Conservation (phyloP, 176 grass and related monocot genomes). For the Carex pumila region DNA sequence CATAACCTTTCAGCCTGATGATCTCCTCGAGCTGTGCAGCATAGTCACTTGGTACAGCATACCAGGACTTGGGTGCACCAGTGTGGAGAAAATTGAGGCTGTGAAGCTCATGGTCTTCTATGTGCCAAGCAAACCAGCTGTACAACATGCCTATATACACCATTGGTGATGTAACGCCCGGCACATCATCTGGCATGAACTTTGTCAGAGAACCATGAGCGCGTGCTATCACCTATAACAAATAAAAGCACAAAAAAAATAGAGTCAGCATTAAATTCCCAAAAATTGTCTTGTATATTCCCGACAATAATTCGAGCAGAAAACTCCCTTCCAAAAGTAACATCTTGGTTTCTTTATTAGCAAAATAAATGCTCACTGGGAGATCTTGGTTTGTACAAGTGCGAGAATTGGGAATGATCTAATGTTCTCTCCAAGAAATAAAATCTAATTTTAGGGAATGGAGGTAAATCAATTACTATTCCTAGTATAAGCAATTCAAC, state of each 20-base stretch:
- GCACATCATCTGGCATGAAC: constrained; percentile 96
- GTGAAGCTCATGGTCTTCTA: constrained; percentile 96
- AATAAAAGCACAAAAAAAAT: neutral
- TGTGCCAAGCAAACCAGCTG: constrained; percentile 97
- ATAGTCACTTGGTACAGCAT: constrained; percentile 51
- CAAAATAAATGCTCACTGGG: neutral
- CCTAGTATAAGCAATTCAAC: neutral
- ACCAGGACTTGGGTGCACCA: constrained; percentile 84
- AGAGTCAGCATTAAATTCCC: neutral
- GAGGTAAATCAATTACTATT: neutral
- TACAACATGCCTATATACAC: constrained; percentile 97
- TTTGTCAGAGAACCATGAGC: constrained; percentile 77
- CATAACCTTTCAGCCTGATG: constrained; percentile 71
- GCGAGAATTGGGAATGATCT: neutral
- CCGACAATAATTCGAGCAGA: neutral
- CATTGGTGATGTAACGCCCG: constrained; percentile 90
- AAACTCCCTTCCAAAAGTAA: neutral
- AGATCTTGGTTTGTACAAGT: neutral
- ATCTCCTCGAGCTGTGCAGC: constrained; percentile 72
- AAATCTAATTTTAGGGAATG: neutral
- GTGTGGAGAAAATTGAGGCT: constrained; percentile 90
- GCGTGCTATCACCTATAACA: constrained; percentile 41
- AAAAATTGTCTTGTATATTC: neutral
- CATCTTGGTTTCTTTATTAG: neutral
- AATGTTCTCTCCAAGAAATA: neutral